Conservation (phyloP, 1,139 yeast genomes). For the Debaryomyces sp. region DNA sequence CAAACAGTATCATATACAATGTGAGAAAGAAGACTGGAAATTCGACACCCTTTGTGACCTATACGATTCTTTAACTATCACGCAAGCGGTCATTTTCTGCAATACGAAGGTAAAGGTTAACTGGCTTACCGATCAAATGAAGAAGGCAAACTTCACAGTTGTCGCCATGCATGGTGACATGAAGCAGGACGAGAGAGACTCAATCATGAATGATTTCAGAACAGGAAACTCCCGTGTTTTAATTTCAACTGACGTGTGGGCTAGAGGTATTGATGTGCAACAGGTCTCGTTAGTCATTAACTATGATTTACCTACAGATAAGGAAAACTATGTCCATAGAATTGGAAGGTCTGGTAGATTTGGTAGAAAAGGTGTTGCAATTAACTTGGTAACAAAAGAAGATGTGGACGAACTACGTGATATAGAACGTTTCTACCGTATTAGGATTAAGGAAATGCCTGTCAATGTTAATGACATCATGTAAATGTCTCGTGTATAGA, state of each 20-base stretch:
- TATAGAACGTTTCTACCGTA: conserved; percentile 75
- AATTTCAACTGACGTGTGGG: conserved; percentile 97
- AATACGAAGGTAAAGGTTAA: conserved; percentile 91
- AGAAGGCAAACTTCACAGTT: conserved; percentile 82
- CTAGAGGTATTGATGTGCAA: conserved; percentile 96
- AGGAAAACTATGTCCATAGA: conserved; percentile 90
- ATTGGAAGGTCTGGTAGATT: conserved; percentile 95
- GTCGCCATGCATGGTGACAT: conserved; percentile 97
- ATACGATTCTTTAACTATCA: conserved; percentile 90
- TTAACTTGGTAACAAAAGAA: conserved; percentile 77
- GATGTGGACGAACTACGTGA: conserved; percentile 65
- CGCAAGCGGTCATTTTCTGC: conserved; percentile 96
- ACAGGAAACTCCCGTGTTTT: conserved; percentile 79
- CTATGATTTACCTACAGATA: conserved; percentile 83
- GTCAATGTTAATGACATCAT: conserved; percentile 59
- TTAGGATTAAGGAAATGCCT: conserved; percentile 87
- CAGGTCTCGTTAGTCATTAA: conserved; percentile 94
- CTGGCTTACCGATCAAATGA: conserved; percentile 82
- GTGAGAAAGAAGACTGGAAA: conserved; percentile 94
- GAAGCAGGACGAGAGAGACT: conserved; percentile 91
- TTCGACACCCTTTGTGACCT: conserved; percentile 91
- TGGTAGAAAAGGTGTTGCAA: conserved; percentile 95
- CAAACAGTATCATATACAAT: conserved; percentile 82
- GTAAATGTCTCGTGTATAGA: conserved; percentile 15
- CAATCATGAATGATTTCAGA: conserved; percentile 84